Evolutionary conservation across 2,329 filamentous ascomycete genomes (phyloP).

Genomic region (Didymella keratinophila): DNA sequence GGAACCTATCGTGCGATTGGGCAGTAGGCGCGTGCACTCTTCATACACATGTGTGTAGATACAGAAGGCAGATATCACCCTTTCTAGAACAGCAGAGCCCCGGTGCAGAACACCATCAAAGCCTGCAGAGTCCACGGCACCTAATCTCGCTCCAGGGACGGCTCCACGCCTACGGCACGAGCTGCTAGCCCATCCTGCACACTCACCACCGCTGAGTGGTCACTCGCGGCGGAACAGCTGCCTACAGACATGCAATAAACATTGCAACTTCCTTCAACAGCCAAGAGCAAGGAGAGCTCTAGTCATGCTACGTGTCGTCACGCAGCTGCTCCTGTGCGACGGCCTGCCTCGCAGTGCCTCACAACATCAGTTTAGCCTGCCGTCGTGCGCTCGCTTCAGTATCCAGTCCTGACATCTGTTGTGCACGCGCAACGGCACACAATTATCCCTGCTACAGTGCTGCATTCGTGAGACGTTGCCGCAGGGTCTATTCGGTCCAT

Average conservation of each 20-base stretch:
- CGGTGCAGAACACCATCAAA: not conserved
- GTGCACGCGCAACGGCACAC: constrained; percentile 9
- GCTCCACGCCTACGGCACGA: constrained; percentile 11
- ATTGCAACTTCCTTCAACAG: not conserved
- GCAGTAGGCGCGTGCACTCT: not conserved
- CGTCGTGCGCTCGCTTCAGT: constrained; percentile 9
- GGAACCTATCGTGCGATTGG: constrained; percentile 8
- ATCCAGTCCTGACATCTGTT: not conserved
- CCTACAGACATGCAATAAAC: not conserved
- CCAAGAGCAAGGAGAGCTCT: not conserved
- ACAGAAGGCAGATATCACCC: no score
- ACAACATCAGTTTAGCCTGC: not conserved
- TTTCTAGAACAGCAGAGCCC: not conserved
- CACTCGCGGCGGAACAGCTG: not conserved
- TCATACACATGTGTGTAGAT: not conserved
- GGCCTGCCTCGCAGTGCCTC: not conserved
- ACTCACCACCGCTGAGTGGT: not conserved
- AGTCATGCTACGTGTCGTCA: not conserved
- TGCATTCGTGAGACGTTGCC: constrained; percentile 9
- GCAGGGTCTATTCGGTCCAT: constrained; percentile 7
- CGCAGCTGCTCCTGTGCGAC: not conserved
- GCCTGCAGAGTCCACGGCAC: not conserved
- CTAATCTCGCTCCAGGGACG: constrained; percentile 4
- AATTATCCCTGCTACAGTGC: constrained; percentile 10
- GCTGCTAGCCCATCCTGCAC: constrained; percentile 2